These are phyloP conservation scores for Paragyromitra xinjiangensis DNA, from an alignment of 495 filamentous ascomycete species.

Conservation along the genomic window DNA sequence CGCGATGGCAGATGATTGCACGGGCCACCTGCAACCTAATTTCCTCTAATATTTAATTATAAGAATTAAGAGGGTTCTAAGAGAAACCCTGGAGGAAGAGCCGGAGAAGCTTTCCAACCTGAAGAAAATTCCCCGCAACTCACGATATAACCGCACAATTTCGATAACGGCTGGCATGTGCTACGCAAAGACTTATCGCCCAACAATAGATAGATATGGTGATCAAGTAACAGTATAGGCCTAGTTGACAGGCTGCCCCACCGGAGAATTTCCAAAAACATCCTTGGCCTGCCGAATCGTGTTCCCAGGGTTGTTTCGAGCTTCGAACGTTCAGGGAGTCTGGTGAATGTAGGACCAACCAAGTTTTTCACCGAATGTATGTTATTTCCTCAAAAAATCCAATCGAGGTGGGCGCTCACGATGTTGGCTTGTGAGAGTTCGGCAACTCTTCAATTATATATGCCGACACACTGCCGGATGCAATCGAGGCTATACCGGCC, in stretches of 20 bases:
- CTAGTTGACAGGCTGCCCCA: background rate
- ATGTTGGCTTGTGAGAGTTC: constrained; percentile 25
- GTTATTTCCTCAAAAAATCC: background rate
- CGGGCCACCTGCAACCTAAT: background rate
- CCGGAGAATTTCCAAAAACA: background rate
- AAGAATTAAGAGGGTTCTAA: background rate
- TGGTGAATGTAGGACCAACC: background rate
- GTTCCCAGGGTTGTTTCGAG: background rate
- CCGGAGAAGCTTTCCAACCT: background rate
- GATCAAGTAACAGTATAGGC: too few species aligned
- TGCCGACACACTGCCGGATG: constrained; percentile 22
- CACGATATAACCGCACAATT: background rate
- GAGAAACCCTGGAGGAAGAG: background rate
- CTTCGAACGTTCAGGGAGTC: background rate
- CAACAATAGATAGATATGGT: background rate
- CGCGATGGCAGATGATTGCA: background rate
- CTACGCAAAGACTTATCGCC: constrained; percentile 5
- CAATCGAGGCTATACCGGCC: constrained; percentile 27
- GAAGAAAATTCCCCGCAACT: constrained; percentile 7
- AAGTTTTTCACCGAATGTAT: background rate
- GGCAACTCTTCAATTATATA: constrained; percentile 26
- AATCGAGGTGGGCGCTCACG: constrained; percentile 9
- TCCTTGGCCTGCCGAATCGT: background rate
- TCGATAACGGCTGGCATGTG: background rate
- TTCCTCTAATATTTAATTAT: background rate